Evolutionary conservation across 495 filamentous ascomycete species (phyloP).

Genomic region (Tuber magnatum): DNA sequence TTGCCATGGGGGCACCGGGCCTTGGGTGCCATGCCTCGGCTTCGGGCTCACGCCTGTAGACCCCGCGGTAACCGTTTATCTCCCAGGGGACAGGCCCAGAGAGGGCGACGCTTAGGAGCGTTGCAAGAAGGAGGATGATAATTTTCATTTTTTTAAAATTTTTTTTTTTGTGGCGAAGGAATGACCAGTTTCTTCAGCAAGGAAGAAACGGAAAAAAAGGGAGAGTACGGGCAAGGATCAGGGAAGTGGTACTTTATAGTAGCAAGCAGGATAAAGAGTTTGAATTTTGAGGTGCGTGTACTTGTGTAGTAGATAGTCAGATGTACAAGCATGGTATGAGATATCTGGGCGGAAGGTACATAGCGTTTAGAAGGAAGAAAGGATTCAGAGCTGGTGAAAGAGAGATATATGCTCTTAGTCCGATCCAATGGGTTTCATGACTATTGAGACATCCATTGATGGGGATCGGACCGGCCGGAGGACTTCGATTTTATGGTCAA

Average conservation of each 20-base stretch:
- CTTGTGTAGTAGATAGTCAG: background rate
- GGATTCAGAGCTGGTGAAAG: background rate
- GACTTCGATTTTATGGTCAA: background rate
- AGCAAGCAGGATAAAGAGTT: background rate
- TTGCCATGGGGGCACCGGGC: background rate
- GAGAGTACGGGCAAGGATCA: background rate
- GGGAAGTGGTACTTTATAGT: background rate
- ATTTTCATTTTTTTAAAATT: background rate
- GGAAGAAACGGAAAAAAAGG: background rate
- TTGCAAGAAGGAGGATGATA: background rate
- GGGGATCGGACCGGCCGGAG: background rate
- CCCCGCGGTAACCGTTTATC: background rate
- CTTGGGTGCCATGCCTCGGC: background rate
- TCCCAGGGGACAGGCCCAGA: background rate
- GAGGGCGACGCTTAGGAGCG: background rate
- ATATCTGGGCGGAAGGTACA: background rate
- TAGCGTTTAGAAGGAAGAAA: background rate
- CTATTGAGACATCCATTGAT: background rate
- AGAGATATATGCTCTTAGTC: background rate
- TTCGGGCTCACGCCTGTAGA: background rate
- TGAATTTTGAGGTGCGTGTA: background rate
- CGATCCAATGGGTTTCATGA: background rate
- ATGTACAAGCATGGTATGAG: background rate
- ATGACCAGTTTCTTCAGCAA: conserved; percentile 1
- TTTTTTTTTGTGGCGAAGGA: background rate